Evolutionary conservation across 768 basidiomycete genomes (phyloP).

Genomic region (Rhizopogon sp.): DNA sequence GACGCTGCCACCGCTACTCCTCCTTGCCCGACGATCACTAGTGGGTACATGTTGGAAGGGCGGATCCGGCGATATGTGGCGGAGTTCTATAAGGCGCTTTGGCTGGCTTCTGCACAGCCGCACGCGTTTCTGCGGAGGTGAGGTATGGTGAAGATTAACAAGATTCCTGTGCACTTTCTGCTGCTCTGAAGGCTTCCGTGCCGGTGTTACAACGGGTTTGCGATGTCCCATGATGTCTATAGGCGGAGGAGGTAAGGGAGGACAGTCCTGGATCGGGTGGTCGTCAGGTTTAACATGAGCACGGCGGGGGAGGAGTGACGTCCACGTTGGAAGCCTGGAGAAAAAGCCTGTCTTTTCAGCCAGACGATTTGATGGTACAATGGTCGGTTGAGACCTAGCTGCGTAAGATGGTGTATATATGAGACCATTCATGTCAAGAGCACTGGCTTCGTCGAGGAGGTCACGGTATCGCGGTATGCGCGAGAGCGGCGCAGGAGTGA

Average conservation of each 20-base stretch:
- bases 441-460: constrained; percentile 33
- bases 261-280: constrained; percentile 31
- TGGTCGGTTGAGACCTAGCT: constrained; percentile 11
- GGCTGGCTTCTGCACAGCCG: constrained; percentile 41
- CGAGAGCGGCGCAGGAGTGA: constrained; percentile 17
- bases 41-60: constrained; percentile 25
- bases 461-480: constrained; percentile 49
- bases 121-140: constrained; percentile 31
- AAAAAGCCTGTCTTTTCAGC: constrained; percentile 57
- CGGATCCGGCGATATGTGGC: constrained; percentile 32
- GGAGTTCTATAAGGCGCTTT: constrained; percentile 50
- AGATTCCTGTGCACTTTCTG: constrained; percentile 56
- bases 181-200: constrained; percentile 41
- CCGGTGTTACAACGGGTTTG: constrained; percentile 57
- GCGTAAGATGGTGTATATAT: constrained; percentile 12
- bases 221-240: constrained; percentile 34
- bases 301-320: constrained; percentile 19
- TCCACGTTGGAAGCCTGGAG: constrained; percentile 50
- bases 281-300: constrained; percentile 31
- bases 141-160: constrained; percentile 55
- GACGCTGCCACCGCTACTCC: constrained; percentile 67
- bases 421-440: constrained; percentile 15
- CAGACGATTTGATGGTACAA: constrained; percentile 19
- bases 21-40: constrained; percentile 33
- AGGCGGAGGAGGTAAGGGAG: constrained; percentile 36